Percentiles rank a stretch among this genome's conserved stretches.
These are phyloP conservation scores for Phycomyces blakesleeanus DNA, from an alignment of 192 early-diverging fungal species.

Conservation along the genomic window DNA sequence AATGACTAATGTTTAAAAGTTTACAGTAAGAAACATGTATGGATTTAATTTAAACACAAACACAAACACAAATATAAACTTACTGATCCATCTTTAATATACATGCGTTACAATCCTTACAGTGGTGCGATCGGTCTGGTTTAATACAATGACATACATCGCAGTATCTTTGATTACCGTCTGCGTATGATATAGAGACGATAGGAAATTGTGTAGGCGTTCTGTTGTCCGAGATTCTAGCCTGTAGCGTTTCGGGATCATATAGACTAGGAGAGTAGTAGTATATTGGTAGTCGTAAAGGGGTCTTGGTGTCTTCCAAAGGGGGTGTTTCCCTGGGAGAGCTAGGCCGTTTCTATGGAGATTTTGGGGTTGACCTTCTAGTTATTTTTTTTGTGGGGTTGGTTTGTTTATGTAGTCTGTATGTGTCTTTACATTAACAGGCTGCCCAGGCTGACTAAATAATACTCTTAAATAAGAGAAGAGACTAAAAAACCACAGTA, in stretches of 20 bases:
- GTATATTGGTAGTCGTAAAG: constrained; percentile 9
- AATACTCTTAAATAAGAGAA: constrained; percentile 23
- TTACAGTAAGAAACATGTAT: neutral
- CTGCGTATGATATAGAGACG: constrained; percentile 15
- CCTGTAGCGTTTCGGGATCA: constrained; percentile 14
- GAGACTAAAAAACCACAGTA: constrained; percentile 16
- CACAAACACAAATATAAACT: constrained; percentile 12
- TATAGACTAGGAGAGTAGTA: constrained; percentile 23
- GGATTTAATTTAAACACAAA: neutral
- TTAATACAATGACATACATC: constrained; percentile 38
- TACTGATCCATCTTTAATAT: constrained; percentile 63
- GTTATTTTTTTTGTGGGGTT: too few species aligned
- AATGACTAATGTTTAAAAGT: constrained; percentile 23
- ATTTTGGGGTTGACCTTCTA: too few species aligned
- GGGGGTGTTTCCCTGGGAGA: too few species aligned
- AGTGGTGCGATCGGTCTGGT: constrained; percentile 51
- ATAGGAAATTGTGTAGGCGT: constrained; percentile 3
- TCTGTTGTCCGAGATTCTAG: neutral
- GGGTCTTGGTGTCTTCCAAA: neutral
- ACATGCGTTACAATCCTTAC: constrained; percentile 51
- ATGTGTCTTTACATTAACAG: constrained; percentile 15
- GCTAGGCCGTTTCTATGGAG: too few species aligned
- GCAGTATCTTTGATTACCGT: constrained; percentile 30
- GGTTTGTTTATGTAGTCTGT: too few species aligned
- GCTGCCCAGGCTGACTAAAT: constrained; percentile 20